Conservation (phyloP, 176 grass and related monocot genomes). For the Oropetium thomaeum region DNA sequence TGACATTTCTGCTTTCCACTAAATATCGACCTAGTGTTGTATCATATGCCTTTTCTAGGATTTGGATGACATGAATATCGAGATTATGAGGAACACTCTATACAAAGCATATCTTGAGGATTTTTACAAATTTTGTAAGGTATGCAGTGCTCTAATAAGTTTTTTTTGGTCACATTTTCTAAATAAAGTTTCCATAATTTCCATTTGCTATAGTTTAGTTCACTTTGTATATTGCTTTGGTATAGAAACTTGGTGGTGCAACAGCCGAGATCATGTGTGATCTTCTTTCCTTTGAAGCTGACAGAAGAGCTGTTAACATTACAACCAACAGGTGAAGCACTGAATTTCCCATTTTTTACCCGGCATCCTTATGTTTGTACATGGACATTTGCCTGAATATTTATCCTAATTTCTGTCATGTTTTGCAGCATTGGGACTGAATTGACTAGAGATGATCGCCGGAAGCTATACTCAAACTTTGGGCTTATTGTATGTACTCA, state of each 20-base stretch:
- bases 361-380: constrained; percentile 14
- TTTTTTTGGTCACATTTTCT: not conserved
- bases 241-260: constrained; percentile 95
- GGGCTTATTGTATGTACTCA: constrained; percentile 78
- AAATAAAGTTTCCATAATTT: not conserved
- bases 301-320: constrained; percentile 98
- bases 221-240: constrained; percentile 21
- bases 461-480: constrained; percentile 95
- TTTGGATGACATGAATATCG: constrained; percentile 99
- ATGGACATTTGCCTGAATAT: not conserved
- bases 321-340: constrained; percentile 77
- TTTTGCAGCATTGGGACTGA: constrained; percentile 90
- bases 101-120: constrained; percentile 99
- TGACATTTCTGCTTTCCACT: constrained; percentile 4
- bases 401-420: constrained; percentile 25
- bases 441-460: constrained; percentile 93
- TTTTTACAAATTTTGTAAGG: constrained; percentile 92
- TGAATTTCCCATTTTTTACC: constrained; percentile 1
- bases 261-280: constrained; percentile 97
- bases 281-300: constrained; percentile 96
- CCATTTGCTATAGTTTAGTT: constrained; percentile 4
- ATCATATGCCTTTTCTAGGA: constrained; percentile 51
- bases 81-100: constrained; percentile 99
- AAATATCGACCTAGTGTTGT: not conserved
- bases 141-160: constrained; percentile 27